Percentiles rank a stretch among this genome's conserved stretches.
These are phyloP conservation scores for Echinosphaeria canescens DNA, from an alignment of 2,329 filamentous ascomycete genomes.

Conservation along the genomic window DNA sequence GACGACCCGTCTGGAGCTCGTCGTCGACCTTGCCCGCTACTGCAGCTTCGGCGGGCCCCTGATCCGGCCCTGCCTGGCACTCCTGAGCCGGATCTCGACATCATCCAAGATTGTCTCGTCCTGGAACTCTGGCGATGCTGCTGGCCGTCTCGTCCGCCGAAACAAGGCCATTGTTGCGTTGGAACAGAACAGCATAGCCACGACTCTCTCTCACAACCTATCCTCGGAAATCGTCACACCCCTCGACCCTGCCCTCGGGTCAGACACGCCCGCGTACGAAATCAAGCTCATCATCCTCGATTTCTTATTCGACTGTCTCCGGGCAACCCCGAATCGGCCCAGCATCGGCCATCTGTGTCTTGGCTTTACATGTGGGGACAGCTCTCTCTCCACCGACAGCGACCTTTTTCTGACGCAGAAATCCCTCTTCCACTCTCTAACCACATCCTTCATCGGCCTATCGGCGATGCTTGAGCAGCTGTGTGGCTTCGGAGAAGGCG, in stretches of 20 bases:
- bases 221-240: slow-evolving; percentile 43
- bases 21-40: slow-evolving; percentile 71
- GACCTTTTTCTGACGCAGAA: slow-evolving; percentile 48
- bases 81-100: slow-evolving; percentile 71
- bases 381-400: slow-evolving; percentile 43
- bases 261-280: slow-evolving; percentile 49
- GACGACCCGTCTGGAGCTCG: slow-evolving; percentile 53
- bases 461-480: no score
- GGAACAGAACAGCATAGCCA: slow-evolving; percentile 58
- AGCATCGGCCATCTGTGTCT: slow-evolving; percentile 81
- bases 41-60: slow-evolving; percentile 65
- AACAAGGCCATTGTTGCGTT: slow-evolving; percentile 81
- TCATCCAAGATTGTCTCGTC: slow-evolving; percentile 62
- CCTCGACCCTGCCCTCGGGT: slow-evolving; percentile 53
- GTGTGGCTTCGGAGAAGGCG: no score
- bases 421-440: slow-evolving; percentile 68
- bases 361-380: slow-evolving; percentile 62
- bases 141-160: slow-evolving; percentile 39
- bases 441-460: no score
- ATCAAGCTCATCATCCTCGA: slow-evolving; percentile 73
- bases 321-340: slow-evolving; percentile 52
- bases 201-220: slow-evolving; percentile 57
- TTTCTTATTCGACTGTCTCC: slow-evolving; percentile 65
- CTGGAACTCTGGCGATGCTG: slow-evolving; percentile 38
- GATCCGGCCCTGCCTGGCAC: slow-evolving; percentile 56